Percentiles rank a stretch among this genome's conserved stretches.
phyloP scores from a whole-genome alignment of 2,329 filamentous ascomycete species.

The Decorospora gaudefroyi region DNA sequence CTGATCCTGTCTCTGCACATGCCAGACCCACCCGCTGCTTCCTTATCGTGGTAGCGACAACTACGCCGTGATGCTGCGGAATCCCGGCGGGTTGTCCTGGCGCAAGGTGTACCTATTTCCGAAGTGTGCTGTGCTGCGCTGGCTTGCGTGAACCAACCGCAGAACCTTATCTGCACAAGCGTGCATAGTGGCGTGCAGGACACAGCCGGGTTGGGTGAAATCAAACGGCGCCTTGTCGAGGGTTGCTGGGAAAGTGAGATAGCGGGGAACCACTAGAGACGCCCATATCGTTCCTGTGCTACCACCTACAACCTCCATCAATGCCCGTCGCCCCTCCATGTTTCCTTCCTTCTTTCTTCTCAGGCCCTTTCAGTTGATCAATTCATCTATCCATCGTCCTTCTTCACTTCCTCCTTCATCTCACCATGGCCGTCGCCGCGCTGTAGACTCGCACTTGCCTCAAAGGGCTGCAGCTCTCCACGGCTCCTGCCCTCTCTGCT shows the following conservation, averaged over 20 bases:
- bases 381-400: constrained; percentile 1
- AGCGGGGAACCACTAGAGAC: constrained; percentile 35
- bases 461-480: constrained; percentile 19
- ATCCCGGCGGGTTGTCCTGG: constrained; percentile 11
- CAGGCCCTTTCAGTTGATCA: constrained; percentile 16
- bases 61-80: constrained; percentile 13
- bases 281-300: constrained; percentile 41
- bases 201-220: constrained; percentile 31
- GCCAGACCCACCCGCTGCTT: constrained; percentile 17
- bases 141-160: constrained; percentile 26
- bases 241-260: constrained; percentile 30
- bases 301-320: constrained; percentile 36
- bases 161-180: constrained; percentile 23
- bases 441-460: constrained; percentile 31
- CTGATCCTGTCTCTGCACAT: constrained; percentile 8
- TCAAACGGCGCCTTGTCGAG: constrained; percentile 39
- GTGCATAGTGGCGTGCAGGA: constrained; percentile 40
- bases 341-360: constrained; percentile 20
- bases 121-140: constrained; percentile 17
- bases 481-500: constrained; percentile 20
- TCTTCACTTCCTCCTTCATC: constrained; percentile 7
- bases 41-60: constrained; percentile 16
- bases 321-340: constrained; percentile 26
- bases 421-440: constrained; percentile 26
- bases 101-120: constrained; percentile 12